phyloP scores from a whole-genome alignment of 1,139 yeast species.

The Candida neerlandica region DNA sequence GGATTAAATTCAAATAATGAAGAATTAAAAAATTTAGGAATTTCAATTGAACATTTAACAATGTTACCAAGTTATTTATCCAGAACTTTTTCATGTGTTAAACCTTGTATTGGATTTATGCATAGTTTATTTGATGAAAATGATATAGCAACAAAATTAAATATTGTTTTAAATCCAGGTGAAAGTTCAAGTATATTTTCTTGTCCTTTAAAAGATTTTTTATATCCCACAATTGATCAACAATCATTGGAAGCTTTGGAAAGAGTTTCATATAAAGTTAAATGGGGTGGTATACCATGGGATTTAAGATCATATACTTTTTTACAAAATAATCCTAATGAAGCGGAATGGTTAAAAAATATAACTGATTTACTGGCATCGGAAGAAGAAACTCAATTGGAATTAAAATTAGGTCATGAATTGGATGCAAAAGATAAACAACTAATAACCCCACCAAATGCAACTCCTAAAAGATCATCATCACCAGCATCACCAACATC shows the following conservation, averaged over 20 bases:
- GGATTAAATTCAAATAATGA: slow-evolving; percentile 63
- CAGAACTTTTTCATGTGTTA: slow-evolving; percentile 77
- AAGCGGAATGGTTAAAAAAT: slow-evolving; percentile 64
- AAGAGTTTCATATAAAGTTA: slow-evolving; percentile 39
- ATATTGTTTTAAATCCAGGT: slow-evolving; percentile 62
- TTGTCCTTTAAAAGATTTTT: slow-evolving; percentile 64
- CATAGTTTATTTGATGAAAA: slow-evolving; percentile 18
- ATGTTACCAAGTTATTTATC: slow-evolving; percentile 76
- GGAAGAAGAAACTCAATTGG: slow-evolving; percentile 42
- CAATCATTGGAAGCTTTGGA: slow-evolving; percentile 46
- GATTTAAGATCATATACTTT: slow-evolving; percentile 61
- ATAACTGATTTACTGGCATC: slow-evolving; percentile 58
- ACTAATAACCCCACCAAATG: slow-evolving; percentile 17
- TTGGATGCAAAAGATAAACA: slow-evolving; percentile 18
- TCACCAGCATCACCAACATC: no score
- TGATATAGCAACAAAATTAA: slow-evolving; percentile 32
- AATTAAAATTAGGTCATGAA: slow-evolving; percentile 17
- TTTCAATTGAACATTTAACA: slow-evolving; percentile 57
- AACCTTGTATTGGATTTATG: slow-evolving; percentile 78
- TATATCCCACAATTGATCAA: slow-evolving; percentile 40
- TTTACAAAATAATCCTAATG: slow-evolving; percentile 55
- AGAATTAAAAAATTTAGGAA: slow-evolving; percentile 45
- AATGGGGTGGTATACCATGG: slow-evolving; percentile 78
- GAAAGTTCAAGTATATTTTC: slow-evolving; percentile 71
- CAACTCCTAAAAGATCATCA: slow-evolving; percentile 10